Evolutionary conservation across 805 yeast species (phyloP).

Genomic region (Kluyveromyces aestuarii): DNA sequence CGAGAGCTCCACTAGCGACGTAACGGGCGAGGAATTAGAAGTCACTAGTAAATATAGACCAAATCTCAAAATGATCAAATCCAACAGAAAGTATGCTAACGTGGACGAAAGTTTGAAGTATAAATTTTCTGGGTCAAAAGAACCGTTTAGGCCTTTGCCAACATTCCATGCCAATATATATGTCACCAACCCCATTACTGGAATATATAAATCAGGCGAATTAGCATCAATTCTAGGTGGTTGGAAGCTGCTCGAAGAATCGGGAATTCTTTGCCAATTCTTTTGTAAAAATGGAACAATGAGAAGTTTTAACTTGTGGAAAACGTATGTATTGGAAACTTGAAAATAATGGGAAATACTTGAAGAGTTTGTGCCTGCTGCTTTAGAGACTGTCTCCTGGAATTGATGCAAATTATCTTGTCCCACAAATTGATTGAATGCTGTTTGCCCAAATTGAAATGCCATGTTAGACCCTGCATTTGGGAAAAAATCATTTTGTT

Average conservation of each 20-base stretch:
- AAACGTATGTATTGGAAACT: conserved; percentile 82
- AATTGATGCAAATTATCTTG: conserved; percentile 53
- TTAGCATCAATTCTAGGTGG: conserved; percentile 82
- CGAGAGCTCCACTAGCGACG: conserved; percentile 69
- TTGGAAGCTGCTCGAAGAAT: conserved; percentile 24
- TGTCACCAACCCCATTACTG: conserved; percentile 85
- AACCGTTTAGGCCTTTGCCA: conserved; percentile 76
- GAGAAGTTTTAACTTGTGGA: conserved; percentile 61
- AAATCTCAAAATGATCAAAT: conserved; percentile 63
- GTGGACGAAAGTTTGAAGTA: conserved; percentile 84
- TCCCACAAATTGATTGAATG: conserved; percentile 39
- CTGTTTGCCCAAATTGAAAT: conserved; percentile 77
- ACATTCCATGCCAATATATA: conserved; percentile 79
- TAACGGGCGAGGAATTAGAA: conserved; percentile 18
- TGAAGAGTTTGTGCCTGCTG: conserved; percentile 27
- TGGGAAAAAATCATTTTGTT: conserved; percentile 40
- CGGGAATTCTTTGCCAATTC: conserved; percentile 64
- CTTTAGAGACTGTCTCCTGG: conserved; percentile 38
- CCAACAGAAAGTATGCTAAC: conserved; percentile 70
- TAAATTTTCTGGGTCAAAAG: conserved; percentile 86
- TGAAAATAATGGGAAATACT: conserved; percentile 81
- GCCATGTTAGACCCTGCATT: conserved; percentile 83
- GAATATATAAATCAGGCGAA: conserved; percentile 95
- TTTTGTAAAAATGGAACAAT: conserved; percentile 79
- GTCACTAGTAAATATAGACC: conserved; percentile 66